Evolutionary conservation across 345 rosid genomes (phyloP).

Genomic region (Populus deltoides): DNA sequence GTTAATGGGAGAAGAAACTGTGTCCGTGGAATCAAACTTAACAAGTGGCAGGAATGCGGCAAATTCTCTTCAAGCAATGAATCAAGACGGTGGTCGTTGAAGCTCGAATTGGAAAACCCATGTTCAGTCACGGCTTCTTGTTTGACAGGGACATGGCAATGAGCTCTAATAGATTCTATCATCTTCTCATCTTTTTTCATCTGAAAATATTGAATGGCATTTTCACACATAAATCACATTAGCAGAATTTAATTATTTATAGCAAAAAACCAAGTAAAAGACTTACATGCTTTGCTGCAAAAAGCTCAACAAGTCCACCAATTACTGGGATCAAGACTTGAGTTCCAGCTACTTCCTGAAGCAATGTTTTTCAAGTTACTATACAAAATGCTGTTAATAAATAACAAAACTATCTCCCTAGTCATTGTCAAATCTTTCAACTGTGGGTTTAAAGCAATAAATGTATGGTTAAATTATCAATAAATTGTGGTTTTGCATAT

Average conservation of each 20-base stretch:
- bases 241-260: not conserved
- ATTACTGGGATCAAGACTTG: constrained; percentile 62
- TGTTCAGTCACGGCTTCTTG: constrained; percentile 26
- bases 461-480: too few species aligned
- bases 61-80: constrained; percentile 20
- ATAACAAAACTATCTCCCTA: not conserved
- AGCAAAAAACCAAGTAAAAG: not conserved
- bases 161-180: constrained; percentile 44
- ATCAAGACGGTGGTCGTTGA: constrained; percentile 14
- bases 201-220: constrained; percentile 34
- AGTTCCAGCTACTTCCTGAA: constrained; percentile 56
- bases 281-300: constrained; percentile 54
- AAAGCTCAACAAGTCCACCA: constrained; percentile 86
- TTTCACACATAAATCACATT: not conserved
- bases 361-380: not conserved
- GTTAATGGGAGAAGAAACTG: constrained; percentile 19
- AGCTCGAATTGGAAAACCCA: constrained; percentile 1
- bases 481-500: too few species aligned
- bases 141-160: constrained; percentile 33
- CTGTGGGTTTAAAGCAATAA: not conserved
- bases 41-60: constrained; percentile 14
- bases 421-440: not conserved
- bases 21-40: constrained; percentile 16
- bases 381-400: not conserved
- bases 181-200: constrained; percentile 54